Conservation (phyloP, 2,329 filamentous ascomycete species). For the Penicillium sp. region DNA sequence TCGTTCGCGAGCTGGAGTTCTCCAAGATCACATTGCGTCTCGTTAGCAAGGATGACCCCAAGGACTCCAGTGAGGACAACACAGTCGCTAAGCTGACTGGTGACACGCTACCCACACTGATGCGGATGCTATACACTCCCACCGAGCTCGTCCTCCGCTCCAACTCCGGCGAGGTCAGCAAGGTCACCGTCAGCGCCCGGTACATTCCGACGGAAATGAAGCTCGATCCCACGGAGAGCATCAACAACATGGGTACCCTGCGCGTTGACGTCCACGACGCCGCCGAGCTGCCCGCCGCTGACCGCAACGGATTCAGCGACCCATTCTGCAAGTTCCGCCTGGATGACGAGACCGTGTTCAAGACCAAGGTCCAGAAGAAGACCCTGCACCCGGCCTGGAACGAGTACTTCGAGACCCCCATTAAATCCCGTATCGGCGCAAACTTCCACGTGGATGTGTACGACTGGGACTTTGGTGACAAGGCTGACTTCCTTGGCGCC, state of each 20-base stretch:
- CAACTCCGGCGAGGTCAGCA: conserved; percentile 71
- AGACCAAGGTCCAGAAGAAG: conserved; percentile 96
- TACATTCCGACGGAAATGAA: conserved; percentile 94
- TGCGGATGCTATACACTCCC: conserved; percentile 87
- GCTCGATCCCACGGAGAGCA: conserved; percentile 90
- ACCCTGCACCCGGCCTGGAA: conserved; percentile 94
- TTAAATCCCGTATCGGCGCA: conserved; percentile 80
- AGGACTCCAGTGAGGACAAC: conserved; percentile 65
- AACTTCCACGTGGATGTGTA: conserved; percentile 81
- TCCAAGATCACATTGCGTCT: conserved; percentile 87
- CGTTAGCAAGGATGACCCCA: conserved; percentile 73
- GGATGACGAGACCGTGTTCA: conserved; percentile 85
- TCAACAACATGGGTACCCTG: conserved; percentile 97
- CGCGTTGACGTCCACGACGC: conserved; percentile 91
- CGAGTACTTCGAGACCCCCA: conserved; percentile 81
- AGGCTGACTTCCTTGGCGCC: conserved; percentile 83
- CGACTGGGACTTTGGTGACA: conserved; percentile 96
- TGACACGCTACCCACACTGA: conserved; percentile 80
- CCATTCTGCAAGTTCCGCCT: conserved; percentile 94
- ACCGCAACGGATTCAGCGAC: conserved; percentile 94
- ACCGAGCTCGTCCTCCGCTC: conserved; percentile 77
- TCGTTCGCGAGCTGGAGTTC: conserved; percentile 95
- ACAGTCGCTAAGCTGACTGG: conserved; percentile 79
- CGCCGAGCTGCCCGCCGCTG: conserved; percentile 81
- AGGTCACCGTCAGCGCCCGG: conserved; percentile 86